Base-by-base conservation (phyloP, 1,284 basidiomycete species). In the Ceraceosorus guamensis region DNA sequence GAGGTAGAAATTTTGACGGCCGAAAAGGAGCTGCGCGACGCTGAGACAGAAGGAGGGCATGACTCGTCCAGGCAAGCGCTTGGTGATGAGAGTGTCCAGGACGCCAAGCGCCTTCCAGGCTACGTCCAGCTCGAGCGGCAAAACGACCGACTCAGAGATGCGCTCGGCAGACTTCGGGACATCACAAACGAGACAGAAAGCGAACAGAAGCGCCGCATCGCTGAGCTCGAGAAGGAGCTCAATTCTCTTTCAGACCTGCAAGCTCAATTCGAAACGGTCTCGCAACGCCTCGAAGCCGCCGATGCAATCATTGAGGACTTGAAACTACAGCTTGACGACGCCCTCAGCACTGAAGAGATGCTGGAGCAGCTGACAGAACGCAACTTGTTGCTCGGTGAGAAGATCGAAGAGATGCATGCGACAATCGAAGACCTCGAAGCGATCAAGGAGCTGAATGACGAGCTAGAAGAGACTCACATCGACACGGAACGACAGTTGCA, bases 341-440 rank as follows among this genome's bases (percentile, higher is more conserved):
- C 95, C 0, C 81, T 95, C 2, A 89, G 89, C 16, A 91, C 91
- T 0, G 92, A 98, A 76, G 95, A 98, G 62, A 87, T 99, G 82
- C 83, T 98, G 5, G 91, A 96, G 46, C 87, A 91, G 70, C 81
- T 99, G 39, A 97, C 93, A 0, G 95, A 97, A 72, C 85, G 91
- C 30, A 98, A 97, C 75, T 81, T 96, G 24, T 84, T 59, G 55
- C 53, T 68, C 35, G 35, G 71, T 88, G 89, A 93, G 88, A 84
- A 89, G 24, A 54, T 97, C 64, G 93, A 97, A 71, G 90, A 95
- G 78, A 91, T 97, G 87, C 83, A 87, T 5, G 86, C 89, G 54
- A 89, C 88, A 0, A 91, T 97, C 52, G 93, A 97, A 73, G 93
- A 98, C 71, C 83, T 96, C 13, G 93, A 98, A 73, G 85, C 92